Evolutionary conservation across 2,329 filamentous ascomycete species (phyloP), one percentile per base, ranked within the genome.

Genomic region (Monilinia aucupariae): DNA sequence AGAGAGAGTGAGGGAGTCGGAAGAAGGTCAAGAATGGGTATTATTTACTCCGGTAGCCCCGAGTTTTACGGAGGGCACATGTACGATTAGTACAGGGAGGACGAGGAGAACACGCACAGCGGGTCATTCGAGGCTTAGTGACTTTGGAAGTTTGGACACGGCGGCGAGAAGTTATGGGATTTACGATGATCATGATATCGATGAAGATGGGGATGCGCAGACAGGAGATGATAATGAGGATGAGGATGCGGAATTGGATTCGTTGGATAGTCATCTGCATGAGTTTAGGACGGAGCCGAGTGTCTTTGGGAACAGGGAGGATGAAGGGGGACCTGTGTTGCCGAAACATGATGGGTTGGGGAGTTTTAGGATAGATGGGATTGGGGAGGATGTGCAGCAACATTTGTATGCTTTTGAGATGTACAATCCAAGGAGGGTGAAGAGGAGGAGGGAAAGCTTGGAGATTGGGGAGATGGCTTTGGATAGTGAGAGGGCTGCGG

Each of bases 11-110:
- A 22, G 30, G n/a, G 13, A 30, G 25, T 77, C 85, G 64, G 85
- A 90, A 65, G 88, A 92, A 68, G 88, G 90, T 15, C 89, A 94
- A 76, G 93, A 96, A 83, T 99, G 94, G 94, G 89, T 97, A 61
- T 85, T 99, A 68, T 99, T 99, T 79, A 90, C 92, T 9, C 91
- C 91, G 1, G 81, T 82, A 10, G 86, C 86, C 67, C 82, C 81
- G 4, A 87, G 89, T 25, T 82, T 82, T 13, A 86, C 86, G 6
- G 86, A 88, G 66, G 82, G 87, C 59, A 90, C 87, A 51, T 86
- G 83, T 64, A 86, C 90, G 45, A 85, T 86, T 53, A 84, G 74
- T 74, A 90, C 75, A 72, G 83, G 78, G 78, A 86, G 76, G 73
- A 92, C 78, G 74, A 62, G 51, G 7, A 41, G 41, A 34, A 92